These are phyloP conservation scores for Pinus tabuliformis DNA, from an alignment of 75 land plant species.

Conservation along the genomic window DNA sequence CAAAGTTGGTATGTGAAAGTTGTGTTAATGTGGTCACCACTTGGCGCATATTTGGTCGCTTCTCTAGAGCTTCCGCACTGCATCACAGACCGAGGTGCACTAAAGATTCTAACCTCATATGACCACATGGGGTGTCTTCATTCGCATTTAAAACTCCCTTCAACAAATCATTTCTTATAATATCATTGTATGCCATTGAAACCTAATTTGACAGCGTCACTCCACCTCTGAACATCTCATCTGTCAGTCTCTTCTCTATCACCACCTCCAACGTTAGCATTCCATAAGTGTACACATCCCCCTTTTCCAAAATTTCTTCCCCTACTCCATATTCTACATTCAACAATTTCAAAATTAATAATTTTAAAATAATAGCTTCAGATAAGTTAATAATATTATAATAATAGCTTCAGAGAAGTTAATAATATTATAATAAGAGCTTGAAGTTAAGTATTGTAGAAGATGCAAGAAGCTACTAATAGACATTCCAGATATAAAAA, in stretches of 20 bases:
- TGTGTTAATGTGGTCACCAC: neutral
- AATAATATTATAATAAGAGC: too few species aligned
- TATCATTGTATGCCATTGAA: neutral
- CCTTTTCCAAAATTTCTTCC: neutral
- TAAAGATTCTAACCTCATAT: neutral
- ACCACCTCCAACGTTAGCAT: slow-evolving; percentile 17
- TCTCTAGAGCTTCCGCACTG: neutral
- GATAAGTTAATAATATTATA: neutral
- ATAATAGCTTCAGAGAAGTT: neutral
- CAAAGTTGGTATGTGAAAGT: neutral
- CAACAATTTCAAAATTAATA: neutral
- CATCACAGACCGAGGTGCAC: neutral
- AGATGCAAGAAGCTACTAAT: too few species aligned
- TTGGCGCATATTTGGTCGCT: neutral
- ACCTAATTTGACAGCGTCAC: neutral
- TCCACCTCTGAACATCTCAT: slow-evolving; percentile 1
- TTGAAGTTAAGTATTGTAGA: too few species aligned
- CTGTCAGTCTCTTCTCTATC: slow-evolving; percentile 7
- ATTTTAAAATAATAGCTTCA: neutral
- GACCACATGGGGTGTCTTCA: neutral
- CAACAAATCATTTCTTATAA: too few species aligned
- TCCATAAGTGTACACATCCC: slow-evolving; percentile 30
- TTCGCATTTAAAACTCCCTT: neutral
- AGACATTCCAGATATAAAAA: neutral
- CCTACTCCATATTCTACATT: slow-evolving; percentile 19